Evolutionary conservation across 2,329 filamentous ascomycete genomes (phyloP).

Genomic region (Orbilia oligospora): DNA sequence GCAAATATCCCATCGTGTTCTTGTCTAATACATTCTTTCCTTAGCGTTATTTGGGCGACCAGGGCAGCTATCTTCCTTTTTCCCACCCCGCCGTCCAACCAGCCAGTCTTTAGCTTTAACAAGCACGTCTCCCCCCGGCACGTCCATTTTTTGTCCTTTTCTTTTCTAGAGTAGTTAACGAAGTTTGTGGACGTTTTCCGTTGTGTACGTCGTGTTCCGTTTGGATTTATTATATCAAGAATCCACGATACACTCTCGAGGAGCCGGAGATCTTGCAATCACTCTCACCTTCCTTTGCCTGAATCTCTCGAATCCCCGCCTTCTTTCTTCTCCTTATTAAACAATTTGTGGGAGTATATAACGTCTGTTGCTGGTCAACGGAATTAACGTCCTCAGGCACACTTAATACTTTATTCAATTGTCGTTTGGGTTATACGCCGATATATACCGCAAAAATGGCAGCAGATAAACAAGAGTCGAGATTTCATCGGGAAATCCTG

Average conservation of each 20-base stretch:
- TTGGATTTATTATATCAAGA: constrained; percentile 41
- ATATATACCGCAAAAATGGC: constrained; percentile 67
- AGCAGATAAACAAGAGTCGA: constrained; percentile 65
- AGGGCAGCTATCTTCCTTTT: constrained; percentile 60
- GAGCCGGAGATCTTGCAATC: constrained; percentile 55
- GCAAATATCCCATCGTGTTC: constrained; percentile 65
- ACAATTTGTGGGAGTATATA: constrained; percentile 36
- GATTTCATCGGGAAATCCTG: constrained; percentile 76
- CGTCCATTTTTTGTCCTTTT: constrained; percentile 42
- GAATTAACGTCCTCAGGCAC: constrained; percentile 43
- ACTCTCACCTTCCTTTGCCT: constrained; percentile 20
- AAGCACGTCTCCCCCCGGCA: constrained; percentile 62
- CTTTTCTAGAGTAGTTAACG: constrained; percentile 23
- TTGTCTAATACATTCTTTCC: constrained; percentile 74
- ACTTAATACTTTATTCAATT: constrained; percentile 41
- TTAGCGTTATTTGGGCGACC: constrained; percentile 66
- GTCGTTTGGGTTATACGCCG: constrained; percentile 10
- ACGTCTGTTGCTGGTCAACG: constrained; percentile 64
- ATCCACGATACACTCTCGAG: constrained; percentile 36
- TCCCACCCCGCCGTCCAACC: constrained; percentile 21
- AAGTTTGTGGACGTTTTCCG: constrained; percentile 61
- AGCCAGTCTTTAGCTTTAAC: constrained; percentile 62
- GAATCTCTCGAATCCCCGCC: constrained; percentile 40
- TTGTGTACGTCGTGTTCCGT: constrained; percentile 46
- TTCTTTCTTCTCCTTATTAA: constrained; percentile 6